phyloP scores from a whole-genome alignment of 352 stramenopile genomes.

The Phytophthora hibernalis region DNA sequence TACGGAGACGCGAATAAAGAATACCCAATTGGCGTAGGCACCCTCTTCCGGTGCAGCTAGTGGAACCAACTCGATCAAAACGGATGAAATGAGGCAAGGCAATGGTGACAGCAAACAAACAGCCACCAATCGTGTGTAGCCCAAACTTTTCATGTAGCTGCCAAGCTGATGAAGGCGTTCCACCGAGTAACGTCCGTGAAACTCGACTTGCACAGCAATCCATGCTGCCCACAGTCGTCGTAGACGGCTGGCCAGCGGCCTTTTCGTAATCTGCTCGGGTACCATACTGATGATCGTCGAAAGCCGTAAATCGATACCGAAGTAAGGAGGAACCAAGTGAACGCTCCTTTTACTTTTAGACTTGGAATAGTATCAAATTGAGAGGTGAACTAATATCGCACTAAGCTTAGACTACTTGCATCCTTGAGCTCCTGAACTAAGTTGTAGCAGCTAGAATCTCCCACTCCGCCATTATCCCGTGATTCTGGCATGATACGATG shows the following conservation, averaged over 20 bases:
- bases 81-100: constrained; percentile 19
- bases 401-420: too few relatives aligned
- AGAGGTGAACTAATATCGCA: too few relatives aligned
- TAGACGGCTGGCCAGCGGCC: background rate
- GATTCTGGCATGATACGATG: background rate
- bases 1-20: constrained; percentile 12
- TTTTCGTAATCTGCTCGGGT: background rate
- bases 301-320: background rate
- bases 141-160: constrained; percentile 8
- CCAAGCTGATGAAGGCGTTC: constrained; percentile 20
- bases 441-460: background rate
- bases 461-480: background rate
- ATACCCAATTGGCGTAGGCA: constrained; percentile 7
- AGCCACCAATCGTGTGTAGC: background rate
- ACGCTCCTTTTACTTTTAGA: background rate
- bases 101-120: constrained; percentile 15
- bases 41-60: constrained; percentile 11
- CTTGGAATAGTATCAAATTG: too few relatives aligned
- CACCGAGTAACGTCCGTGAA: constrained; percentile 40
- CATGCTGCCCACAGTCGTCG: background rate
- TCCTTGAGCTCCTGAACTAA: too few relatives aligned
- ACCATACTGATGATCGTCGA: background rate
- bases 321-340: background rate
- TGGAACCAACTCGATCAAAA: constrained; percentile 10
- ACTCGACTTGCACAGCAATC: constrained; percentile 21